phyloP scores from a whole-genome alignment of 345 rosid species.

The Clausena lansium region DNA sequence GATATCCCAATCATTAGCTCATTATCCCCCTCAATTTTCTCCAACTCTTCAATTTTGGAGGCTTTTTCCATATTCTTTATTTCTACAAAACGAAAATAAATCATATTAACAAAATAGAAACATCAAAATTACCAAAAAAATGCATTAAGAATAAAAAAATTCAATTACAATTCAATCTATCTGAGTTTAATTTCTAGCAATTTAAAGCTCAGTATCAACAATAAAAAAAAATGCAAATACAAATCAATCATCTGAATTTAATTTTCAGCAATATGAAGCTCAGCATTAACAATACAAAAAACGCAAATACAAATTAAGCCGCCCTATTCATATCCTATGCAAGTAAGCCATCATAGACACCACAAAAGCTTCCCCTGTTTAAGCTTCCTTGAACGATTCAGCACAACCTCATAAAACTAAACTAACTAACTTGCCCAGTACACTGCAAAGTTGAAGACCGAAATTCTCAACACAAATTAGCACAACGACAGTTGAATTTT shows the following conservation, averaged over 20 bases:
- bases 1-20: no score
- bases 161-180: no score
- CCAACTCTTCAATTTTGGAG: no score
- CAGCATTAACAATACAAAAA: no score
- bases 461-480: not conserved
- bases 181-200: not conserved
- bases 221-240: not conserved
- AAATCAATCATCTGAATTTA: not conserved
- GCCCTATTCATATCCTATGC: not conserved
- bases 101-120: no score
- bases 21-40: no score
- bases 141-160: no score
- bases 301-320: not conserved
- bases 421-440: not conserved
- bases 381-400: conserved; percentile 10
- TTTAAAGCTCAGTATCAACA: not conserved
- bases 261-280: not conserved
- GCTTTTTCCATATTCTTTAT: no score
- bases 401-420: conserved; percentile 14
- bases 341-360: not conserved
- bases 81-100: no score
- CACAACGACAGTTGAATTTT: no score
- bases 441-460: not conserved
- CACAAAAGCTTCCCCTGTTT: not conserved
- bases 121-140: no score